Evolutionary conservation across 2,329 filamentous ascomycete genomes (phyloP), one percentile per base, ranked within the genome.

Genomic region (Colletotrichum higginsianum): DNA sequence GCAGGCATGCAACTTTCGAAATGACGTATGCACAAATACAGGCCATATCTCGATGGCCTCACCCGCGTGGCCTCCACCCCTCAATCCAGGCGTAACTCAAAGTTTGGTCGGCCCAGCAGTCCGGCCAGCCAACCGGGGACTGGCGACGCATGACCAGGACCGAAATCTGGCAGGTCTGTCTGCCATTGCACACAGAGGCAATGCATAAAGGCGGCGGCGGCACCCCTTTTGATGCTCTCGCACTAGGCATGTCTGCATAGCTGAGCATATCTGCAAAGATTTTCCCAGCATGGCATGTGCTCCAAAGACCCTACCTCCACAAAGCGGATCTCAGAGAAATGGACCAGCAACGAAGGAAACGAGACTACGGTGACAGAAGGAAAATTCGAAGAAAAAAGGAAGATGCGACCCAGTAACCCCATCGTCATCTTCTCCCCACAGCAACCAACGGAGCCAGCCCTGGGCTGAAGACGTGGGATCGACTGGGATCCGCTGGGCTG

Each of bases 401-500:
- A 55, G 52, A 46, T 47, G 49, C 46, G 68, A 62, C 56, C 67
- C 67, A 50, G 56, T 71, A 53, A 62, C 64, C 68, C 68, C 68
- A 71, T 71, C 65, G 68, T 71, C 68, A 71, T 71, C 57, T 71
- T 67, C 67, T 71, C 67, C 67, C 67, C 67, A 71, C 64, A 71
- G 67, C 67, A 71, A 71, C 67, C 67, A 67, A 71, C 67, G 67
- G 67, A 57, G 64, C 67, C 67, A 61, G 67, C 64, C 67, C 67
- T 71, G 64, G 67, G 67, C 57, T 61, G 67, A 67, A 67, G 64
- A 71, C 67, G 67, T 71, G 67, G 67, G 67, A 67, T 57, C 60
- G 66, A 65, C 67, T 46, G 64, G 67, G 67, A 67, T 67, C 64
- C 38, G 55, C 55, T 40, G 67, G 42, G 63, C 62, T 70, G 42